Base-by-base conservation (phyloP, 2,329 filamentous ascomycete species). In the Cyanodermella asteris region DNA sequence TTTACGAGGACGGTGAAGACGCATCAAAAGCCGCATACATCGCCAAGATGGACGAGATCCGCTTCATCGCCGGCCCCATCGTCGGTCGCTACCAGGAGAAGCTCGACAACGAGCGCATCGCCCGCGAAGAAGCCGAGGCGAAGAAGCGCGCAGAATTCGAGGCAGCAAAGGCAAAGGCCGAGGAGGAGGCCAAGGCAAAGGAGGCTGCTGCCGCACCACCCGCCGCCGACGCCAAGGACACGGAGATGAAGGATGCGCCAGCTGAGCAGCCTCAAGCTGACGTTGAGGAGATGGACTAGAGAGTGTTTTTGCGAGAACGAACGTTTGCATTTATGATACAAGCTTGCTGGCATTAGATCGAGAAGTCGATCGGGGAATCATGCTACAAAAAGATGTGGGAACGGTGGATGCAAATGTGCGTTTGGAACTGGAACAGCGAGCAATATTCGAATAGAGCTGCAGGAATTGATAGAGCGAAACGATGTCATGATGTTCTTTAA, bases 1-100 rank as follows among this genome's bases (percentile, higher is more conserved):
- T 97, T 32, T 94, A 94, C 51, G 84, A 93, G 27, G 87, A 94
- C 28, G 87, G 87, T 31, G 82, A 93, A 35, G 87, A 97, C 49
- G 69, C 81, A 37, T 75, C 75, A 43, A 94, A 94, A 64, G 81
- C 76, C 27, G 66, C 87, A 43, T 97, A 97, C 55, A 58, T 90
- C 33, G 66, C 78, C 54, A 97, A 94, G 68, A 72, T 87, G 51
- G 87, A 94, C 34, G 87, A 97, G 51, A 81, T 97, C 49, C 76
- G 80, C 38, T 69, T 77, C 37, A 64, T 91, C 42, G 77, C 81
- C 23, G 87, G 82, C 10, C 84, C 87, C 30, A 78, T 97, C 43
- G 68, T 81, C 36, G 81, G 91, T 59, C 76, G 84, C 38, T 80
- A 91, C 63, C 82, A 84, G 48, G 87, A 97, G 50, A 91, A 91